Evolutionary conservation across 2,329 filamentous ascomycete species (phyloP).

Genomic region (Lasiodiplodia theobromae): DNA sequence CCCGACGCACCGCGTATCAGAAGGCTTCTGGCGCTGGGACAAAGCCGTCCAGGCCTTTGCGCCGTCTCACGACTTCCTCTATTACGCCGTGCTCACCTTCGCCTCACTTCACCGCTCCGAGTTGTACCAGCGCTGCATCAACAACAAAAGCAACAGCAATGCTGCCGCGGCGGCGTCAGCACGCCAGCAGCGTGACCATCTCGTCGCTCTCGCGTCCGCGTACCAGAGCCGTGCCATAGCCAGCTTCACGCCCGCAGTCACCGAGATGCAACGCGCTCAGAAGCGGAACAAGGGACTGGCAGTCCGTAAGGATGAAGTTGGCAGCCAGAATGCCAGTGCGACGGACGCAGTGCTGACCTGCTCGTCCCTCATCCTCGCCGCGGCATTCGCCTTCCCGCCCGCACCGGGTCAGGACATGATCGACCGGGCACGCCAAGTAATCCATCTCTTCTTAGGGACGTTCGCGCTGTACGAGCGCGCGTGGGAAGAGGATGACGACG

Average conservation of each 20-base stretch:
- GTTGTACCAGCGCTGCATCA: not conserved
- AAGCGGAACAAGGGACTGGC: not conserved
- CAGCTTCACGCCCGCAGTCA: conserved; percentile 1
- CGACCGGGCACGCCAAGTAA: conserved; percentile 2
- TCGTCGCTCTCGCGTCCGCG: conserved; percentile 1
- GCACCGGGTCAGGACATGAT: conserved; percentile 1
- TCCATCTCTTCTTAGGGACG: conserved; percentile 6
- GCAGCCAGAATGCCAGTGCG: not conserved
- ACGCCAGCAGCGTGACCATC: not conserved
- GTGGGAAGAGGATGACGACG: not conserved
- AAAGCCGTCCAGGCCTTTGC: conserved; percentile 1
- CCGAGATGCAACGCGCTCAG: not conserved
- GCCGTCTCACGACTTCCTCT: conserved; percentile 15
- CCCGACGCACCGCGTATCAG: not conserved
- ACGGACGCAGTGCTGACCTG: conserved; percentile 7
- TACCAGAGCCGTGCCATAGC: conserved; percentile 1
- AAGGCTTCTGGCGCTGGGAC: conserved; percentile 17
- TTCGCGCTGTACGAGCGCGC: conserved; percentile 2
- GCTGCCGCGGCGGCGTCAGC: not conserved
- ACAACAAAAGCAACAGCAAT: not conserved
- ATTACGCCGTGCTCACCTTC: conserved; percentile 13
- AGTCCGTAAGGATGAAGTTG: not conserved
- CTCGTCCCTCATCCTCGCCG: conserved; percentile 8
- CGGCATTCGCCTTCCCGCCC: conserved; percentile 13
- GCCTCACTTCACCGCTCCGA: conserved; percentile 15